These are phyloP conservation scores for Hericium coralloides DNA, from an alignment of 768 basidiomycete genomes.

Conservation along the genomic window DNA sequence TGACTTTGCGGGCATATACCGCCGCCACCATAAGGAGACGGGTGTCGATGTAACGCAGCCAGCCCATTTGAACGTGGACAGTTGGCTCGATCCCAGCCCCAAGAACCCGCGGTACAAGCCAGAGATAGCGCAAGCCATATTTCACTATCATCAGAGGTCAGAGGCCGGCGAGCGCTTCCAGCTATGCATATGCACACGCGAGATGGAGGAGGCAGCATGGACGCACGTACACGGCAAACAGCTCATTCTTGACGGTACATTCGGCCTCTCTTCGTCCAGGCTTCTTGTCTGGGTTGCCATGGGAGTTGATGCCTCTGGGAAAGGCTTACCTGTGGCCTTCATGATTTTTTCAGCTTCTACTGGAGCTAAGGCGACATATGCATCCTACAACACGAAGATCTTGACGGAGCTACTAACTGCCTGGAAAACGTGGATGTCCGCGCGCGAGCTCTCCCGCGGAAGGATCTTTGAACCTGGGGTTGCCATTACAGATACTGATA, in stretches of 20 bases:
- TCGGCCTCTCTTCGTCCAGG: slow-evolving; percentile 12
- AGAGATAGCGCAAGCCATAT: slow-evolving; percentile 13
- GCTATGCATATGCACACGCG: slow-evolving; percentile 23
- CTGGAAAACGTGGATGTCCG: neutral
- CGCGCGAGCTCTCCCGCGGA: neutral
- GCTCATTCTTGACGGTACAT: slow-evolving; percentile 14
- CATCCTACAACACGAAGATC: slow-evolving; percentile 17
- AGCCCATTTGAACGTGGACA: slow-evolving; percentile 15
- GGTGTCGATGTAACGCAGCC: slow-evolving; percentile 6
- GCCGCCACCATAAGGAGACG: slow-evolving; percentile 13
- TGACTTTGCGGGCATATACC: slow-evolving; percentile 17
- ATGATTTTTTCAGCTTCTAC: slow-evolving; percentile 24
- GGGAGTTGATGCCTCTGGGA: slow-evolving; percentile 17
- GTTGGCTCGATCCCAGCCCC: slow-evolving; percentile 15
- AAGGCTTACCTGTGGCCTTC: slow-evolving; percentile 22
- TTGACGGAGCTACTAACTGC: slow-evolving; percentile 10
- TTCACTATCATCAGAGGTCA: slow-evolving; percentile 18
- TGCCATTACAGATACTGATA: slow-evolving; percentile 24
- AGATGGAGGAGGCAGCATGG: slow-evolving; percentile 17
- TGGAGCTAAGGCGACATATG: slow-evolving; percentile 15
- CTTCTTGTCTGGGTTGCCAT: slow-evolving; percentile 24
- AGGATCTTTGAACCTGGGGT: slow-evolving; percentile 20
- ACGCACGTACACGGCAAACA: slow-evolving; percentile 13
- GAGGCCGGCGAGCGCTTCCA: slow-evolving; percentile 18
- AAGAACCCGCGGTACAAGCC: slow-evolving; percentile 10